These are phyloP conservation scores for Tetrapyrgos nigripes DNA, from an alignment of 1,284 basidiomycete genomes.

Conservation along the genomic window DNA sequence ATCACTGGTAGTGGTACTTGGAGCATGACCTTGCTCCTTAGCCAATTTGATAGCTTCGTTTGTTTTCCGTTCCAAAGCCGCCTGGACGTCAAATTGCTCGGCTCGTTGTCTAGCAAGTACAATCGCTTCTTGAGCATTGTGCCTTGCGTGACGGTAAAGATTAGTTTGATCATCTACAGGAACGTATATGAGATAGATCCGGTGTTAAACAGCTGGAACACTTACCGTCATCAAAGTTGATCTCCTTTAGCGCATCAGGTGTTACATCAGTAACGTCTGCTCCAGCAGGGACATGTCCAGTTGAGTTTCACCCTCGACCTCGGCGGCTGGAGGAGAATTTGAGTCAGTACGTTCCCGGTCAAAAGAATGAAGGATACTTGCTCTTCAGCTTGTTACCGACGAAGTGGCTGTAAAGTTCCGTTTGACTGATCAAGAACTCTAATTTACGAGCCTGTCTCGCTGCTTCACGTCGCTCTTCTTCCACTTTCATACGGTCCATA, in stretches of 20 bases:
- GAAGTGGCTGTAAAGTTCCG: constrained; percentile 99
- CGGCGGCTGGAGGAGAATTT: constrained; percentile 65
- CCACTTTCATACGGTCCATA: constrained; percentile 87
- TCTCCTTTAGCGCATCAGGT: constrained; percentile 67
- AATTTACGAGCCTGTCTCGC: constrained; percentile 96
- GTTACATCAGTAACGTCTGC: constrained; percentile 63
- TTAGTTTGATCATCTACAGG: constrained; percentile 87
- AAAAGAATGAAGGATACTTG: constrained; percentile 44
- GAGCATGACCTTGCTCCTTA: constrained; percentile 67
- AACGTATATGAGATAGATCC: constrained; percentile 6
- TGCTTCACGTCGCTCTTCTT: constrained; percentile 97
- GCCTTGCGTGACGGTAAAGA: constrained; percentile 86
- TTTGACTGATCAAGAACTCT: constrained; percentile 99
- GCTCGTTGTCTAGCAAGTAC: constrained; percentile 84
- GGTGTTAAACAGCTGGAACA: constrained; percentile 12
- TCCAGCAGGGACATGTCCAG: constrained; percentile 57
- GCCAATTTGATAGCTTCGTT: constrained; percentile 77
- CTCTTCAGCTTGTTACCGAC: constrained; percentile 99
- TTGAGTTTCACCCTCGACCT: constrained; percentile 80
- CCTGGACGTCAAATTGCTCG: constrained; percentile 84
- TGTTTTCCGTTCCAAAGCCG: constrained; percentile 81
- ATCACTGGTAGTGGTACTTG: constrained; percentile 33
- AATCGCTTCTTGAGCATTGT: constrained; percentile 92
- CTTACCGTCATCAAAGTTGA: constrained; percentile 95
- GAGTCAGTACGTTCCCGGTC: constrained; percentile 17